A percentile compares a stretch with the other conserved stretches of the same genome.
phyloP scores from a whole-genome alignment of 2,329 filamentous ascomycete genomes.

The Thyridium curvatum region DNA sequence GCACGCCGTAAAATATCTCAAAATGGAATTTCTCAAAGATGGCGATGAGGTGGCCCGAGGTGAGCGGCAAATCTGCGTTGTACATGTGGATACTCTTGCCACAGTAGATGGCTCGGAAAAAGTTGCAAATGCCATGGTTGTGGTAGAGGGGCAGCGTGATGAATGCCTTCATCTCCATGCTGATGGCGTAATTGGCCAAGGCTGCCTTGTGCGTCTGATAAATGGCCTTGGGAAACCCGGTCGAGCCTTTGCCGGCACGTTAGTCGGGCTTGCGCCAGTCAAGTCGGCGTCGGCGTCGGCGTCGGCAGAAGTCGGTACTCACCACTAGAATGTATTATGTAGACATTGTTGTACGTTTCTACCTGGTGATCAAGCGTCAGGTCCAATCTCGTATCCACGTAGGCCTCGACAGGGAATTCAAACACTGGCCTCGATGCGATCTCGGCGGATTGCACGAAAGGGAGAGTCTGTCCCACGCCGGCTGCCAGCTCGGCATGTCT shows the following conservation, averaged over 20 bases:
- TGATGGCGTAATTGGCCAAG: conserved; percentile 37
- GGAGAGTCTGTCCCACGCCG: conserved; percentile 10
- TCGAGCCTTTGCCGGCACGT: no score
- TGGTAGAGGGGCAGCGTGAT: conserved; percentile 54
- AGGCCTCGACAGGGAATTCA: conserved; percentile 21
- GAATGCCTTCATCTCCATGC: conserved; percentile 37
- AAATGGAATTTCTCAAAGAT: conserved; percentile 35
- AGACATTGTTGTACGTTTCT: conserved; percentile 15
- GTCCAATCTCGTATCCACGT: conserved; percentile 21
- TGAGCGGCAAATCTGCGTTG: conserved; percentile 49
- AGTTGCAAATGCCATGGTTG: conserved; percentile 48
- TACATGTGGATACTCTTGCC: conserved; percentile 45
- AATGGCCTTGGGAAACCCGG: conserved; percentile 58
- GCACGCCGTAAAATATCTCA: conserved; percentile 54
- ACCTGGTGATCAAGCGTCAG: conserved; percentile 19
- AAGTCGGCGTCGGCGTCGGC: conserved; percentile 19
- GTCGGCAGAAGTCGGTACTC: no score
- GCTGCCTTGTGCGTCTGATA: conserved; percentile 47
- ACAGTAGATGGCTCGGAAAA: conserved; percentile 46
- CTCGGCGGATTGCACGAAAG: conserved; percentile 13
- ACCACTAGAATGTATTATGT: conserved; percentile 28
- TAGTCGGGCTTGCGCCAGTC: no score
- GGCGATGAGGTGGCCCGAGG: conserved; percentile 37
- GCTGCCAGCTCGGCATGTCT: conserved; percentile 14
- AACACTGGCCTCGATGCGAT: conserved; percentile 18